phyloP scores from a whole-genome alignment of 2,329 filamentous ascomycete species.

The Cadophora malorum region DNA sequence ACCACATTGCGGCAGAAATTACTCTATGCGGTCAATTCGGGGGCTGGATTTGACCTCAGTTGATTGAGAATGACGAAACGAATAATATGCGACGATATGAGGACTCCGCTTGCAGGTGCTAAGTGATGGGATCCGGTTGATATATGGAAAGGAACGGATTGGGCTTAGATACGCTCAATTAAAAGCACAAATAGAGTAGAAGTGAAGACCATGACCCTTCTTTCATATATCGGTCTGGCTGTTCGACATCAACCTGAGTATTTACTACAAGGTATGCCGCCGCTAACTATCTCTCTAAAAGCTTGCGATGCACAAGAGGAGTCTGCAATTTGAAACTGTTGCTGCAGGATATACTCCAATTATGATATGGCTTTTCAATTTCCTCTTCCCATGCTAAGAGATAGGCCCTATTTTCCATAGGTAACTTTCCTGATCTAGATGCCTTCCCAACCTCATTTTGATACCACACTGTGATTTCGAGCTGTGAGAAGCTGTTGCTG shows the following conservation, averaged over 20 bases:
- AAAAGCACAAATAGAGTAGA: background rate
- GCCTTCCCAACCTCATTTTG: background rate
- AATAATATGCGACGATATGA: background rate
- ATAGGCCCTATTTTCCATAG: background rate
- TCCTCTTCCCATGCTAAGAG: too few species aligned
- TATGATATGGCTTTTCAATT: too few species aligned
- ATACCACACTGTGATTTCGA: background rate
- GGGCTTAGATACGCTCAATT: background rate
- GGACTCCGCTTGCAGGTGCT: background rate
- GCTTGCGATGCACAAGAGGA: too few species aligned
- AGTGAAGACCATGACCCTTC: background rate
- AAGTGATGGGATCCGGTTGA: background rate
- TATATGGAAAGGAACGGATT: background rate
- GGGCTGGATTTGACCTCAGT: slow-evolving; percentile 85
- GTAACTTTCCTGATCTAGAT: background rate
- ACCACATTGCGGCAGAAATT: slow-evolving; percentile 76
- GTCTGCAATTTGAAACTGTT: too few species aligned
- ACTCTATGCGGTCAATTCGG: slow-evolving; percentile 86
- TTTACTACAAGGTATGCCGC: background rate
- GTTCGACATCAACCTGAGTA: background rate
- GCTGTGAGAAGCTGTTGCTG: background rate
- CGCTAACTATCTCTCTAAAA: too few species aligned
- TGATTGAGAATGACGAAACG: slow-evolving; percentile 21
- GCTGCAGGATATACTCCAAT: too few species aligned
- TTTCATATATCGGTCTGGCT: background rate